Percentiles rank a stretch among this genome's conserved stretches.
phyloP scores from a whole-genome alignment of 2,329 filamentous ascomycete genomes.

The Sporothrix curviconia region DNA sequence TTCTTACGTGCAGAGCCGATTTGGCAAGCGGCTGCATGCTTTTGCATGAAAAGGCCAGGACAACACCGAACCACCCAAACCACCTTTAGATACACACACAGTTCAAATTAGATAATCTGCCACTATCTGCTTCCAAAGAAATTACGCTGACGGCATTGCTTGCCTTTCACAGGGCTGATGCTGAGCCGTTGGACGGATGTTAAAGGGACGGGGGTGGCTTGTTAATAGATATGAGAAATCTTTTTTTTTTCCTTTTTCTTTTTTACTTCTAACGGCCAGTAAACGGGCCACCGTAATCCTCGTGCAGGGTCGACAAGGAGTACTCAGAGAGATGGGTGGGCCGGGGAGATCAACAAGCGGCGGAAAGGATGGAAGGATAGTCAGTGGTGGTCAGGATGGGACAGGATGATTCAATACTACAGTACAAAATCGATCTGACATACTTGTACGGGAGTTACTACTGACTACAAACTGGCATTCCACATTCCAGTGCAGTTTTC shows the following conservation, averaged over 20 bases:
- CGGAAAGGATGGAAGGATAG: not conserved
- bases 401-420: not conserved
- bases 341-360: conserved; percentile 5
- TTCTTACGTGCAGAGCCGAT: too few species aligned
- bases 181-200: not conserved
- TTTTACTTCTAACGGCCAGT: not conserved
- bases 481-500: not conserved
- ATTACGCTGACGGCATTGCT: conserved; percentile 4
- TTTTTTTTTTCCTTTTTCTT: not conserved
- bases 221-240: not conserved
- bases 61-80: too few species aligned
- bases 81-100: too few species aligned
- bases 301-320: not conserved
- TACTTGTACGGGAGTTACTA: too few species aligned
- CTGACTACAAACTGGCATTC: not conserved
- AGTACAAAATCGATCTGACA: too few species aligned
- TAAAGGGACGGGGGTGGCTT: not conserved
- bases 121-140: not conserved
- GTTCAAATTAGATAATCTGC: too few species aligned
- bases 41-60: too few species aligned
- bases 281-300: not conserved
- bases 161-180: conserved; percentile 1
- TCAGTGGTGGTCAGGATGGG: not conserved
- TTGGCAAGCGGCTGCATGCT: too few species aligned
- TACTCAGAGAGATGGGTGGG: not conserved